Percentiles rank a stretch among this genome's conserved stretches.
These are phyloP conservation scores for Eutypella sp. DNA, from an alignment of 2,329 filamentous ascomycete species.

Conservation along the genomic window DNA sequence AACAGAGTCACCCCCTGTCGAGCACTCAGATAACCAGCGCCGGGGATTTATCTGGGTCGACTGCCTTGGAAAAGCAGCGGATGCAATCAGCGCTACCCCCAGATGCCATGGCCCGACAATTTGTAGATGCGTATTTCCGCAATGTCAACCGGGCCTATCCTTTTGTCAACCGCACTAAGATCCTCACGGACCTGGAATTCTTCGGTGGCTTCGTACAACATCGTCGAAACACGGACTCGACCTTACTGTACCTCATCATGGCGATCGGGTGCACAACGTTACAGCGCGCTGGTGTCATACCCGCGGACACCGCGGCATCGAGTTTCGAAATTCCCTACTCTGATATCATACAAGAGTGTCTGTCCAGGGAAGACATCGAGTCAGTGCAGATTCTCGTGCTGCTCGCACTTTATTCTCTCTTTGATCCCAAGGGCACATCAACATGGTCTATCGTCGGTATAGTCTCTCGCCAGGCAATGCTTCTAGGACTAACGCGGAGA, in stretches of 20 bases:
- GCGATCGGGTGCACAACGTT: conserved; percentile 41
- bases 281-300: conserved; percentile 36
- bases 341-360: conserved; percentile 36
- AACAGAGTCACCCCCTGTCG: not conserved
- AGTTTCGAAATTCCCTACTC: conserved; percentile 34
- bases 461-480: conserved; percentile 33
- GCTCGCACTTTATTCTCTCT: conserved; percentile 38
- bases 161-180: conserved; percentile 34
- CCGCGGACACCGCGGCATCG: conserved; percentile 22
- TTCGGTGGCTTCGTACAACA: conserved; percentile 19
- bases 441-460: conserved; percentile 37
- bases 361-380: conserved; percentile 29
- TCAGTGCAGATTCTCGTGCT: conserved; percentile 37
- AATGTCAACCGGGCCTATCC: conserved; percentile 42
- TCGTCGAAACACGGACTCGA: conserved; percentile 26
- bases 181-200: conserved; percentile 30
- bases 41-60: not conserved
- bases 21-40: not conserved
- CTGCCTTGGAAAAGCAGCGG: not conserved
- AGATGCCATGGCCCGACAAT: conserved; percentile 25
- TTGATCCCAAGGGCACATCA: conserved; percentile 35
- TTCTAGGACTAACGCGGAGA: conserved; percentile 32
- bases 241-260: conserved; percentile 38
- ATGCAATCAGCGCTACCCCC: conserved; percentile 8
- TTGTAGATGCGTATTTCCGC: conserved; percentile 40